Evolutionary conservation across 257 asterid genomes (phyloP), one percentile per base, ranked within the genome.

Genomic region (Oldenlandia corymbosa): DNA sequence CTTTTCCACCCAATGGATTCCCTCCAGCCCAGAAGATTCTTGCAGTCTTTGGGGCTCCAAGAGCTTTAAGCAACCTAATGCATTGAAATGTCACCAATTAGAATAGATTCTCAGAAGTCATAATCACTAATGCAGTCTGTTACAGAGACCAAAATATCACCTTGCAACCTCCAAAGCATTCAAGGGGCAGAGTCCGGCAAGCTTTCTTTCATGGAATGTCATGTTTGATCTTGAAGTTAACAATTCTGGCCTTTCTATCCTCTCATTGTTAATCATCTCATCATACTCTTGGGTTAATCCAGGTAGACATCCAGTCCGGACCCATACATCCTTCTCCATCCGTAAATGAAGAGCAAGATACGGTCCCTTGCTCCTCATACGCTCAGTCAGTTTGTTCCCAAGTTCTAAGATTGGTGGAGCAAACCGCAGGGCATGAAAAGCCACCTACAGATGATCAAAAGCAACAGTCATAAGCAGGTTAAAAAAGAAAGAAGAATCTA

Each of bases 251-350:
- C 76, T 80, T 3, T 53, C 41, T 73, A 84, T 85, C 63, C 97
- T 71, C 79, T 91, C 97, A 17, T 84, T 79, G 30, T 69, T 77
- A 62, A 91, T 83, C 80, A 91, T 85, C 58, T 81, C 85, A 50
- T 91, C 94, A 21, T 75, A 81, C 52, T 80, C 73, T 0, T 63
- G 78, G 49, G 68, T 80, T 21, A 91, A 86, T 60, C 97, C 97
- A 4, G 97, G 96, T 53, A 91, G 95, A 60, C 97, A 91, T 11
- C 97, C 97, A 0, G 96, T 91, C 65, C 97, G 81, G 13, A 88
- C 97, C 97, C 97, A 91, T 1, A 91, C 97, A 60, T 91, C 97
- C 77, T 92, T 89, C 49, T 91, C 97, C 96, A 91, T 88, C 61
- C 96, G 79, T 45, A 88, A 85, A 81, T 91, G 97, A 74, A 91